Conservation (phyloP, 257 asterid genomes). For the Ballota nigra region DNA sequence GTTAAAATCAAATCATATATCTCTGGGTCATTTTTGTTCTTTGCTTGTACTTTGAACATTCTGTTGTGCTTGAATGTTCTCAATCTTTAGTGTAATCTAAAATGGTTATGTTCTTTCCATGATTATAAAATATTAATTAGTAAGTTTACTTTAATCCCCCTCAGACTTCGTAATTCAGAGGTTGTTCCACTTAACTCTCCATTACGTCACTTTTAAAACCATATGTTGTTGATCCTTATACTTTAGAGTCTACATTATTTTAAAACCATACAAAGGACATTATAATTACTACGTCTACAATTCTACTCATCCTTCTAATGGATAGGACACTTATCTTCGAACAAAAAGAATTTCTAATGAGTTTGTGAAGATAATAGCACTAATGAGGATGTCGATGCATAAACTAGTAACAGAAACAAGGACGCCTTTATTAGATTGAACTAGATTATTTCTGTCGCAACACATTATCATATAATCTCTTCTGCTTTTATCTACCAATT, state of each 20-base stretch:
- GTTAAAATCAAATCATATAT: slow-evolving; percentile 18
- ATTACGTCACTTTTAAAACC: background rate
- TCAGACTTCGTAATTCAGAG: too few species aligned
- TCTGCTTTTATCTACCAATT: background rate
- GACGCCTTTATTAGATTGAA: too few species aligned
- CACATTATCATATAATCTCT: background rate
- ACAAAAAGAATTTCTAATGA: too few species aligned
- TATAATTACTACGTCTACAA: background rate
- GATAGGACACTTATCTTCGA: background rate
- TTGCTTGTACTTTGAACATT: background rate
- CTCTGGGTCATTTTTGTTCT: slow-evolving; percentile 6
- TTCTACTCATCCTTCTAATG: background rate
- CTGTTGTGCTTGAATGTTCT: background rate
- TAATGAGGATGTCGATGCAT: too few species aligned
- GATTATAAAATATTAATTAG: background rate
- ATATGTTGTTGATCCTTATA: background rate
- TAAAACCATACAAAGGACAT: background rate
- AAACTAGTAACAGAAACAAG: too few species aligned
- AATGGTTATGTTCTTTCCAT: background rate
- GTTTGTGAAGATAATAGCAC: background rate
- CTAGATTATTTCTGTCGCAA: too few species aligned
- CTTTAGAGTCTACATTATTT: background rate
- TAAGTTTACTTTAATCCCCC: background rate
- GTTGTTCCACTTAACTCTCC: background rate
- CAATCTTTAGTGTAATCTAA: background rate